Percentiles rank a stretch among this genome's conserved stretches.
Conservation (phyloP, 2,329 filamentous ascomycete genomes). For the Cytospora paraplurivora region DNA sequence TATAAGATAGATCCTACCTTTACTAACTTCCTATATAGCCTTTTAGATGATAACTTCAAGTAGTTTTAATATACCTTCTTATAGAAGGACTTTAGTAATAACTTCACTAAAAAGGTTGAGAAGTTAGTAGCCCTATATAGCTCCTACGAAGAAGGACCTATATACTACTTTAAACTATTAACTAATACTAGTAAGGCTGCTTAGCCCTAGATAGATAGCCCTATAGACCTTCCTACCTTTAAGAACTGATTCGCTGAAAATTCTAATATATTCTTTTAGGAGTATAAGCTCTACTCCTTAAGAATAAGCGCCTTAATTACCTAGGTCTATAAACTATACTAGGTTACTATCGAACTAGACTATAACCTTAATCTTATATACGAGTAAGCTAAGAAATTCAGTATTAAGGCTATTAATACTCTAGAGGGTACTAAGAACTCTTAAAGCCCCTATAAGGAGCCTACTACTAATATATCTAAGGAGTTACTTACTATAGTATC, state of each 20-base stretch:
- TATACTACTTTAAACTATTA: background rate
- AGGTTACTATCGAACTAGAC: constrained; percentile 1
- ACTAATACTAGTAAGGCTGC: background rate
- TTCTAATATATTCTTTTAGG: background rate
- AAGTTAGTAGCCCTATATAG: too few relatives aligned
- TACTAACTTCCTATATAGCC: background rate
- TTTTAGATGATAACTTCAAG: constrained; percentile 7
- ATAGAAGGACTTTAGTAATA: too few relatives aligned
- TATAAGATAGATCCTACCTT: background rate
- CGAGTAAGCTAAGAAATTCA: constrained; percentile 5
- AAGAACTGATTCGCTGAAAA: background rate
- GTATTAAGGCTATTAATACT: background rate
- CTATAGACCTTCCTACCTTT: constrained; percentile 11
- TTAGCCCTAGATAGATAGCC: constrained; percentile 1
- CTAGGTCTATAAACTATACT: background rate
- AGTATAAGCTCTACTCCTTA: background rate
- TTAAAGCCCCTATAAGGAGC: background rate
- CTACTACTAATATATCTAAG: too few relatives aligned
- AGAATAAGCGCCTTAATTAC: background rate
- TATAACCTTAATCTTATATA: background rate
- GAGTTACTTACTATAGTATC: background rate
- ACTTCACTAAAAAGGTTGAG: too few relatives aligned
- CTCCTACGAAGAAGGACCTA: too few relatives aligned
- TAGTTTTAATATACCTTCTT: background rate
- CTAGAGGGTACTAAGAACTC: background rate